Evolutionary conservation across 108 stramenopile species (phyloP).

Genomic region (Nannochloropsis salina): DNA sequence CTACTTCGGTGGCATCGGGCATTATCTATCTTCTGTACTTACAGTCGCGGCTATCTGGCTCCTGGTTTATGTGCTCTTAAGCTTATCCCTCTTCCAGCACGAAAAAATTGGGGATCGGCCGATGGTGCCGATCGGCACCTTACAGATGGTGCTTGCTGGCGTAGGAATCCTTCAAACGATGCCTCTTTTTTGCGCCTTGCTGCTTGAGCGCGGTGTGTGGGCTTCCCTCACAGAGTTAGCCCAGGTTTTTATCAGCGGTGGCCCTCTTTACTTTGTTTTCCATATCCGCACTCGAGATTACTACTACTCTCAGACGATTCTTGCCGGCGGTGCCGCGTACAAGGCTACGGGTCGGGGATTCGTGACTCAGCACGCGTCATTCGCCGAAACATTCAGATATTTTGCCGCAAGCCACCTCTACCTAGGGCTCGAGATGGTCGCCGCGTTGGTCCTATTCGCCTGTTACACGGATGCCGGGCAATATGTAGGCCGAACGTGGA

Average conservation of each 20-base stretch:
- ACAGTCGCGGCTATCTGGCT: conserved; percentile 86
- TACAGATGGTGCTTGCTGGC: conserved; percentile 86
- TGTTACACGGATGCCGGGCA: conserved; percentile 75
- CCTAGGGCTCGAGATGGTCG: conserved; percentile 85
- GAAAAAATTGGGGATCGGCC: conserved; percentile 86
- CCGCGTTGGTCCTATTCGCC: conserved; percentile 79
- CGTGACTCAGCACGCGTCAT: conserved; percentile 88
- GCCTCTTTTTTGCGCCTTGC: conserved; percentile 88
- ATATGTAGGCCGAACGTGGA: conserved; percentile 93
- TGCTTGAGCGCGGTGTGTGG: conserved; percentile 87
- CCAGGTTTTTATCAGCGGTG: conserved; percentile 87
- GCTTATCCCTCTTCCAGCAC: conserved; percentile 74
- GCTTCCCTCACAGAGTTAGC: conserved; percentile 71
- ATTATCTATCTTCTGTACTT: conserved; percentile 88
- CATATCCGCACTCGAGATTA: conserved; percentile 96
- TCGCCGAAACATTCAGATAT: conserved; percentile 92
- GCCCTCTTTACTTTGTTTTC: conserved; percentile 97
- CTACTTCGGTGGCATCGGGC: conserved; percentile 97
- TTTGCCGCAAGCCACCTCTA: conserved; percentile 95
- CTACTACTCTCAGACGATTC: conserved; percentile 93
- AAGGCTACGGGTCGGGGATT: conserved; percentile 95
- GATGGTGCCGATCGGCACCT: conserved; percentile 86
- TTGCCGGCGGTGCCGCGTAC: conserved; percentile 96
- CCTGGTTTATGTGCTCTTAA: conserved; percentile 84
- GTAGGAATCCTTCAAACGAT: conserved; percentile 90